These are phyloP conservation scores for Fusarium domesticum DNA, from an alignment of 2,329 filamentous ascomycete species.

Conservation along the genomic window DNA sequence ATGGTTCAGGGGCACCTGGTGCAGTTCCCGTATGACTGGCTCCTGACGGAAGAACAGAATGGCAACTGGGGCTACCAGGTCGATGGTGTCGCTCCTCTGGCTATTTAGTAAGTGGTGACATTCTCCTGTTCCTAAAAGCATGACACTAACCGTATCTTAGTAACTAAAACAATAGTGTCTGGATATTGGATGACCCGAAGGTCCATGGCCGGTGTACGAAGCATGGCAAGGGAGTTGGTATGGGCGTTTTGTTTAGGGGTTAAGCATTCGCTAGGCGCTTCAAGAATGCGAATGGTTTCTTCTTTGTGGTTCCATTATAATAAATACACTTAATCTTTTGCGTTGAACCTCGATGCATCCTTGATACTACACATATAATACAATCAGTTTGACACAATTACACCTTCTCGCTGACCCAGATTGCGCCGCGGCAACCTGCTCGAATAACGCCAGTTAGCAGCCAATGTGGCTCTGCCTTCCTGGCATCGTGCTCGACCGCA, in stretches of 20 bases:
- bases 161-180: neutral
- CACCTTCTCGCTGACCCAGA: conserved; percentile 81
- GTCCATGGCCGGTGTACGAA: conserved; percentile 3
- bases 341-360: neutral
- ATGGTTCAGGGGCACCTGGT: conserved; percentile 87
- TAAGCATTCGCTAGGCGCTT: conserved; percentile 19
- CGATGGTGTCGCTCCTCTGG: conserved; percentile 90
- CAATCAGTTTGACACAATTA: conserved; percentile 36
- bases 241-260: conserved; percentile 7
- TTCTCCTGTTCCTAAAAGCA: neutral
- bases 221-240: conserved; percentile 27
- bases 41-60: conserved; percentile 83
- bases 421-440: conserved; percentile 86
- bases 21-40: conserved; percentile 93
- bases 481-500: conserved; percentile 88
- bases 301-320: conserved; percentile 11
- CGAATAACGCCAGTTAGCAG: conserved; percentile 82
- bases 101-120: conserved; percentile 77
- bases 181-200: neutral
- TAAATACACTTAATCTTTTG: conserved; percentile 2
- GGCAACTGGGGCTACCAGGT: conserved; percentile 97
- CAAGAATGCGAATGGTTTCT: conserved; percentile 13
- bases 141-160: conserved; percentile 26
- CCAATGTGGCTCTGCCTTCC: conserved; percentile 86
- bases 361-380: conserved; percentile 29